Percentiles rank a stretch among this genome's conserved stretches.
Evolutionary conservation across 2,329 filamentous ascomycete genomes (phyloP).

Genomic region (Colletotrichum cordylinicola): DNA sequence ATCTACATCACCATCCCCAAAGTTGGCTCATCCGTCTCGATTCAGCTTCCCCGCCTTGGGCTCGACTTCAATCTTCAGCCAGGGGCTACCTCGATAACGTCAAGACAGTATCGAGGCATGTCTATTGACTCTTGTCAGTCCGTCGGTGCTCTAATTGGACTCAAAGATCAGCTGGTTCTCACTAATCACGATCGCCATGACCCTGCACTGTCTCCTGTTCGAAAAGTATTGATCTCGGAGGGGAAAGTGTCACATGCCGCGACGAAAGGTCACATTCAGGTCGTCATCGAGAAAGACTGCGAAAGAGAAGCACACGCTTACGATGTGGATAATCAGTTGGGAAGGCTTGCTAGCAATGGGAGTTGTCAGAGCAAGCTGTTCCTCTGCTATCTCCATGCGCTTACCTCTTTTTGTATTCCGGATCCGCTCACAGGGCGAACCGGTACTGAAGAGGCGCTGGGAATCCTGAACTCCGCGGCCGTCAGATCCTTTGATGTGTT

Average conservation of each 20-base stretch:
- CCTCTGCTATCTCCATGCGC: conserved; percentile 56
- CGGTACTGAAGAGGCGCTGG: conserved; percentile 60
- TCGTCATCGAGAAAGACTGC: conserved; percentile 35
- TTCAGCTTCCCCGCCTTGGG: neutral
- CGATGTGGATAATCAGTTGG: conserved; percentile 52
- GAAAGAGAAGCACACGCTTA: conserved; percentile 23
- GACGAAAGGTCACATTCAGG: conserved; percentile 34
- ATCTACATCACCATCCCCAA: neutral
- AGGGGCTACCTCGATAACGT: conserved; percentile 35
- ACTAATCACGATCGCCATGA: conserved; percentile 1
- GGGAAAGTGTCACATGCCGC: conserved; percentile 18
- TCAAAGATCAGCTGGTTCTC: conserved; percentile 56
- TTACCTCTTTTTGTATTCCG: conserved; percentile 57
- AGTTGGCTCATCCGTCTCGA: neutral
- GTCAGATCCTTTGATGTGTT: conserved; percentile 52
- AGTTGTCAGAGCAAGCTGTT: conserved; percentile 57
- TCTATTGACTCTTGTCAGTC: conserved; percentile 49
- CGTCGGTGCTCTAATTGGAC: conserved; percentile 53
- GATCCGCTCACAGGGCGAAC: conserved; percentile 54
- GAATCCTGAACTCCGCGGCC: conserved; percentile 52
- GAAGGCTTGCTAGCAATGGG: conserved; percentile 55
- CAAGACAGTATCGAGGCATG: conserved; percentile 56
- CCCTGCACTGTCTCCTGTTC: conserved; percentile 45
- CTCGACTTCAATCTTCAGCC: neutral
- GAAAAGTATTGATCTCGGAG: conserved; percentile 17